Base-by-base conservation (phyloP, 1,139 yeast genomes). In the Zygosaccharomyces pseudobailii region DNA sequence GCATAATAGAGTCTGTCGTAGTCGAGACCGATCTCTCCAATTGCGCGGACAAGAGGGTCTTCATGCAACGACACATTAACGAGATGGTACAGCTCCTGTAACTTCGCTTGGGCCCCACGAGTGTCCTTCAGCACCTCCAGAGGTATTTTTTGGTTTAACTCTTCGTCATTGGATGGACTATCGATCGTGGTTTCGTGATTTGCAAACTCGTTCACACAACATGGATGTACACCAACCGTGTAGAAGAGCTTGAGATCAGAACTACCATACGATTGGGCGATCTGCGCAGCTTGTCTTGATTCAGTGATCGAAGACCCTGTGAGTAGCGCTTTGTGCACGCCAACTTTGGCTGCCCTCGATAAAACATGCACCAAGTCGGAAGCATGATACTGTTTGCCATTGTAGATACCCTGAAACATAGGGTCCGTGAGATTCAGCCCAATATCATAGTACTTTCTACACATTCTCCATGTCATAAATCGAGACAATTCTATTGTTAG, bases 171-270 rank as follows among this genome's bases (percentile, higher is more conserved):
- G 13, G 58, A 46, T 7, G 65, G 61, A 10, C 43, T 42, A 28
- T 49, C 51, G 19, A 49, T 49, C 17, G 47, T 47, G 2, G 51
- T 46, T 22, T 42, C 46, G 17, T 39, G 44, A 8, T 45, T 56
- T 28, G 71, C 76, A 53, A 82, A 87, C 53, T 79, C 84, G 17
- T 80, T 76, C 0, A 88, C 95, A 19, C 84, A 72, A 66, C 97
- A 90, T 0, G 98, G 98, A 68, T 92, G 98, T 1, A 90, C 95
- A 8, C 98, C 98, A 1, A 83, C 90, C 0, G 98, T 92, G 13
- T 87, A 79, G 53, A 70, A 73, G 42, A 83, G 70, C 23, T 46
- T 47, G 19, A 65, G 59, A 4, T 67, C 65, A 40, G 64, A 70
- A 5, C 36, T 46, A 13, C 38, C 39, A 28, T 61, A 56, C 31